Evolutionary conservation across 306 rosid species (phyloP).

Genomic region (Fragaria nilgerrensis): DNA sequence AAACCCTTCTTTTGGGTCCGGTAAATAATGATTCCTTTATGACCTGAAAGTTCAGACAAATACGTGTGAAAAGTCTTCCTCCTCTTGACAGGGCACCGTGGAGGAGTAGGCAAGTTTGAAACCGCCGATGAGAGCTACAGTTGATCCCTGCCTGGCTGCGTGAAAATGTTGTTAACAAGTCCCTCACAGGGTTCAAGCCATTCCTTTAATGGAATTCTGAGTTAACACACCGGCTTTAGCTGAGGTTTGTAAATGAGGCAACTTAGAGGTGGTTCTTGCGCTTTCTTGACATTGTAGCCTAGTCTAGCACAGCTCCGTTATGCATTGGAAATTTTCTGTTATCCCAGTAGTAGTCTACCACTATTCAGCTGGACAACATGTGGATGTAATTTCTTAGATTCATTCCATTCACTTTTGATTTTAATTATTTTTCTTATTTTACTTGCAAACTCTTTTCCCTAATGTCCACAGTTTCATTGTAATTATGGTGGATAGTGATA

Average conservation of each 20-base stretch:
- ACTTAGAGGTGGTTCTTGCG: conserved; percentile 7
- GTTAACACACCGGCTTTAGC: conserved; percentile 24
- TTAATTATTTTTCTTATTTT: neutral
- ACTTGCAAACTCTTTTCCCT: neutral
- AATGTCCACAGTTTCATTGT: neutral
- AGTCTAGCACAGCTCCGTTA: conserved; percentile 16
- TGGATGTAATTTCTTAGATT: neutral
- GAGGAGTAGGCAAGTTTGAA: conserved; percentile 12
- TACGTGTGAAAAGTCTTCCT: neutral
- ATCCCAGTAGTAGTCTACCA: conserved; percentile 9
- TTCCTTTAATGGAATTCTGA: conserved; percentile 29
- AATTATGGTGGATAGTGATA: neutral
- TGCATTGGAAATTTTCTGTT: neutral
- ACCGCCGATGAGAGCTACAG: neutral
- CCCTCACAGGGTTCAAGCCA: conserved; percentile 10
- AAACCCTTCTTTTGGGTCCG: conserved; percentile 52
- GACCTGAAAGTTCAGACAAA: conserved; percentile 35
- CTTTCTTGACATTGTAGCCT: conserved; percentile 24
- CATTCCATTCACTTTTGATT: neutral
- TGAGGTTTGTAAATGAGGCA: conserved; percentile 39
- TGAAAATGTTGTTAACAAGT: conserved; percentile 13
- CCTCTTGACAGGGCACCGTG: conserved; percentile 5
- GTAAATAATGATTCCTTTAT: conserved; percentile 37
- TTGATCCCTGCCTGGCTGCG: conserved; percentile 16
- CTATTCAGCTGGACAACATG: conserved; percentile 12